Evolutionary conservation across 177 flowering plant species (phyloP).

Genomic region (Telopea speciosissima): DNA sequence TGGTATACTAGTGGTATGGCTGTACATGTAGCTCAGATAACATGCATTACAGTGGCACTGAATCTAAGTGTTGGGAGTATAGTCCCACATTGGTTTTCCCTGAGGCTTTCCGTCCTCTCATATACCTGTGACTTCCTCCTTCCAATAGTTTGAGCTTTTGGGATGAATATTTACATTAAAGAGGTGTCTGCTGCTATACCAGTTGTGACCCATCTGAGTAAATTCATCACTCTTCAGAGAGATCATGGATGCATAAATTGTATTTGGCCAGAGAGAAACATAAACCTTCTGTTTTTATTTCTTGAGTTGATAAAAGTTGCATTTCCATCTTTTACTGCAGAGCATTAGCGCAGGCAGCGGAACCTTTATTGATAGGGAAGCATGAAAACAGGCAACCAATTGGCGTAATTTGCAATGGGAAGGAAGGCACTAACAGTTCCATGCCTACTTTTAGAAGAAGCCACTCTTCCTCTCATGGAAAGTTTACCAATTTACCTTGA

Average conservation of each 20-base stretch:
- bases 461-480: conserved; percentile 72
- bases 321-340: conserved; percentile 27
- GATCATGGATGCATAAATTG: neutral
- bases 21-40: neutral
- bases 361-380: conserved; percentile 29
- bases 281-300: neutral
- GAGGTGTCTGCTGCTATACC: neutral
- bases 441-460: conserved; percentile 52
- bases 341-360: conserved; percentile 31
- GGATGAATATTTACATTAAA: too few relatives aligned
- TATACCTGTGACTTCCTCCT: too few relatives aligned
- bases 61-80: too few relatives aligned
- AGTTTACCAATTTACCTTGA: conserved; percentile 43
- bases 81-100: too few relatives aligned
- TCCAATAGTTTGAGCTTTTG: too few relatives aligned
- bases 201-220: too few relatives aligned
- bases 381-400: conserved; percentile 37
- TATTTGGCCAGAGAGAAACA: neutral
- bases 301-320: neutral
- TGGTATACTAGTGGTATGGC: neutral
- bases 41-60: neutral
- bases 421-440: conserved; percentile 37
- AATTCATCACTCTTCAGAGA: too few relatives aligned
- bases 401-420: conserved; percentile 21
- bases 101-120: too few relatives aligned